A percentile compares a stretch with the other conserved stretches of the same genome.
These are phyloP conservation scores for Mortierella sp. DNA, from an alignment of 371 early-diverging fungal species.

Conservation along the genomic window DNA sequence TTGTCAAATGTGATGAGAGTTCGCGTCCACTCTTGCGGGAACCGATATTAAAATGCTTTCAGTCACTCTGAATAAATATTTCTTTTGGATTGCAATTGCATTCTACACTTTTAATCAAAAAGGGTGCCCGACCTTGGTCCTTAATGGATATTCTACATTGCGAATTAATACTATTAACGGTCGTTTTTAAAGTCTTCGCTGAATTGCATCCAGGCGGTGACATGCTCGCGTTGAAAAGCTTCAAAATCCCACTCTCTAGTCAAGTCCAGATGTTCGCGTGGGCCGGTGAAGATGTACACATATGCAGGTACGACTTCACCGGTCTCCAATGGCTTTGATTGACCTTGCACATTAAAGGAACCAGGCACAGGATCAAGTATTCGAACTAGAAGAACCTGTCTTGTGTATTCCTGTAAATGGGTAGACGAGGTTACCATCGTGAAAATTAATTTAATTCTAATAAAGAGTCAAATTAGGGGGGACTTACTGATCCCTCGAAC, in stretches of 20 bases:
- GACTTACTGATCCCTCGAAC: constrained; percentile 47
- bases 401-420: constrained; percentile 42
- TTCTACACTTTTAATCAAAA: no score
- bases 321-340: constrained; percentile 10
- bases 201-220: constrained; percentile 36
- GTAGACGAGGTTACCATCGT: no score
- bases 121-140: neutral
- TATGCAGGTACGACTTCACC: constrained; percentile 35
- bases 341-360: constrained; percentile 18
- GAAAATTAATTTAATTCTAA: neutral
- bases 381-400: constrained; percentile 27
- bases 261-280: constrained; percentile 15
- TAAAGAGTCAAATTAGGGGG: neutral
- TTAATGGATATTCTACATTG: neutral
- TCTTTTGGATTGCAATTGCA: neutral
- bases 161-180: neutral
- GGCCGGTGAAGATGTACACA: constrained; percentile 48
- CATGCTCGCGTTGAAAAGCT: constrained; percentile 32
- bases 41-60: constrained; percentile 48
- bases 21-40: constrained; percentile 39
- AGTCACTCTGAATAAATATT: constrained; percentile 23
- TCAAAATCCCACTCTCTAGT: constrained; percentile 43
- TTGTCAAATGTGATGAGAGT: constrained; percentile 46
- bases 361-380: constrained; percentile 35
- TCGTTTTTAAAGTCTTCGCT: constrained; percentile 25